Conservation (phyloP, 2,329 filamentous ascomycete species). For the Pseudocercospora fuligena region DNA sequence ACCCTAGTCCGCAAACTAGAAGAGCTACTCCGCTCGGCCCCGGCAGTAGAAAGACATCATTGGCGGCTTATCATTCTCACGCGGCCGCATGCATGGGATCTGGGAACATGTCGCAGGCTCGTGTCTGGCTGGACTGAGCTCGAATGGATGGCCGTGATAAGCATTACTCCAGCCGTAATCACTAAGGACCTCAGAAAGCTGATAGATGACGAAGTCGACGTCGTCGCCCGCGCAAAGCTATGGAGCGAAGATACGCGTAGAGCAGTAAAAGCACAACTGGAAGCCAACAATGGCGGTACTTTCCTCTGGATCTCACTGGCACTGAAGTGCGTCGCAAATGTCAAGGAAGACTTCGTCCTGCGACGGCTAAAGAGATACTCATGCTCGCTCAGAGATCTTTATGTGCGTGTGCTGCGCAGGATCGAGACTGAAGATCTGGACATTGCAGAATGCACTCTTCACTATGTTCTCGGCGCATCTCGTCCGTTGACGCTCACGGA, state of each 20-base stretch:
- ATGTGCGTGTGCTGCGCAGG: background rate
- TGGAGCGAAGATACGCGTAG: constrained; percentile 3
- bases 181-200: background rate
- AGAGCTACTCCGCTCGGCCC: constrained; percentile 1
- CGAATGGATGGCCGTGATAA: constrained; percentile 4
- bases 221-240: background rate
- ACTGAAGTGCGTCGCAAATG: constrained; percentile 5
- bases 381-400: constrained; percentile 3
- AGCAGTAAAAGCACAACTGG: constrained; percentile 1
- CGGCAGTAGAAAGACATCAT: background rate
- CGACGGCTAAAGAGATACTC: constrained; percentile 2
- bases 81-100: constrained; percentile 13
- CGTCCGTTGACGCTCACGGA: constrained; percentile 12
- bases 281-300: constrained; percentile 10
- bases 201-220: constrained; percentile 8
- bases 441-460: background rate
- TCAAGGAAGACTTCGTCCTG: background rate
- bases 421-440: constrained; percentile 3
- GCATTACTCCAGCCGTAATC: background rate
- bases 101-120: constrained; percentile 7
- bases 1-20: constrained; percentile 7
- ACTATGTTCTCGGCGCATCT: constrained; percentile 10
- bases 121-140: background rate
- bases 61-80: constrained; percentile 12
- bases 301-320: constrained; percentile 16